Conservation (phyloP, 2,329 filamentous ascomycete genomes). For the Chrysoporthe austroafricana region DNA sequence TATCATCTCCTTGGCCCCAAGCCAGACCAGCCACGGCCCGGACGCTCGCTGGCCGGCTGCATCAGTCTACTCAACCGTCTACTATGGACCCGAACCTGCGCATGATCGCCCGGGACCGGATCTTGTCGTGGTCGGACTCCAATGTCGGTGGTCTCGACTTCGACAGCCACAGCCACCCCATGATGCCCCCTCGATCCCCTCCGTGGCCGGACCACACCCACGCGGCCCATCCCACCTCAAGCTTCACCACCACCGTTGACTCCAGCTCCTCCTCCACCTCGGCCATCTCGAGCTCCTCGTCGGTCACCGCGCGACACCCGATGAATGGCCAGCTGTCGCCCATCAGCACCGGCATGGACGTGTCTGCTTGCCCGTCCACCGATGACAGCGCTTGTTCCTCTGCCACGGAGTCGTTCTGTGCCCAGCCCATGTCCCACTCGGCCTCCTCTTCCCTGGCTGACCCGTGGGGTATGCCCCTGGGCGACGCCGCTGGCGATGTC, state of each 20-base stretch:
- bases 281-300: conserved; percentile 32
- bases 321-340: conserved; percentile 57
- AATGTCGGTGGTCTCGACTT: conserved; percentile 46
- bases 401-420: conserved; percentile 43
- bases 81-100: conserved; percentile 52
- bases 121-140: conserved; percentile 50
- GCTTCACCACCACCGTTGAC: conserved; percentile 12
- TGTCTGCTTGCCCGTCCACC: conserved; percentile 32
- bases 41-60: conserved; percentile 12
- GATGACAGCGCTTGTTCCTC: conserved; percentile 34
- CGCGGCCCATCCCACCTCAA: conserved; percentile 30
- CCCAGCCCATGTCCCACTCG: conserved; percentile 50
- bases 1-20: not conserved
- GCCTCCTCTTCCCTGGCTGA: conserved; percentile 51
- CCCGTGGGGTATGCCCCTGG: conserved; percentile 49
- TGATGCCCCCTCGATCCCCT: conserved; percentile 40
- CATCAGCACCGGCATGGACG: conserved; percentile 55
- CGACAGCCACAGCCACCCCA: conserved; percentile 45
- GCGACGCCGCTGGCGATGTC: conserved; percentile 33
- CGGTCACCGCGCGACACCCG: conserved; percentile 34
- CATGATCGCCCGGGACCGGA: conserved; percentile 47
- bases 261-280: conserved; percentile 36
- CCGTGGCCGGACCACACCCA: conserved; percentile 41
- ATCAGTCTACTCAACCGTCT: conserved; percentile 36
- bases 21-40: conserved; percentile 5